Evolutionary conservation across 1,139 yeast genomes (phyloP), one percentile per base, ranked within the genome.

Genomic region (Yamadazyma dendronema): DNA sequence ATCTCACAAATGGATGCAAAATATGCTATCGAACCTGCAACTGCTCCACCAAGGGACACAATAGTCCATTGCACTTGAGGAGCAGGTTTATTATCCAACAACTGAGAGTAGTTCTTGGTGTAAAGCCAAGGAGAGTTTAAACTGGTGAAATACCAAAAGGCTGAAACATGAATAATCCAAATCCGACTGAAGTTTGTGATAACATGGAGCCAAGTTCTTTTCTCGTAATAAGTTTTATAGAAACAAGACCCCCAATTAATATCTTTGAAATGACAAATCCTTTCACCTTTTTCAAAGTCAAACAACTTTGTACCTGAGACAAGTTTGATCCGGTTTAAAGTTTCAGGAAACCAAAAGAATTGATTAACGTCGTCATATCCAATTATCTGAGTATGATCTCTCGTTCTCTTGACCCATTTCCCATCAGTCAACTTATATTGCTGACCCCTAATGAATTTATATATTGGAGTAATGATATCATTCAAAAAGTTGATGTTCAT

Each of bases 341-440:
- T 87, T 39, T 77, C 73, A 0, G 77, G 73, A 47, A 80, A 80
- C 96, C 96, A 88, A 53, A 88, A 88, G 16, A 84, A 67, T 53
- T 84, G 96, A 56, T 88, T 88, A 36, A 86, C 70, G 55, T 88
- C 96, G 57, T 88, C 96, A 53, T 88, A 88, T 0, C 96, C 96
- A 43, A 88, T 80, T 2, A 81, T 74, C 28, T 72, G 65, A 41
- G 74, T 66, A 53, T 88, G 96, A 54, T 88, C 96, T 35, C 68
- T 74, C 37, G 75, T 81, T 28, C 68, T 67, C 43, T 73, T 70
- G 2, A 68, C 55, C 65, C 74, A 73, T 3, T 52, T 48, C 0
- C 71, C 77, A 26, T 67, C 67, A 6, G 53, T 44, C 1, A 49
- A 30, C 23, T 59, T 59, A 41, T 63, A 72, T 38, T 71, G 76